phyloP scores from a whole-genome alignment of 495 filamentous ascomycete species.

The Aspergillus steynii region DNA sequence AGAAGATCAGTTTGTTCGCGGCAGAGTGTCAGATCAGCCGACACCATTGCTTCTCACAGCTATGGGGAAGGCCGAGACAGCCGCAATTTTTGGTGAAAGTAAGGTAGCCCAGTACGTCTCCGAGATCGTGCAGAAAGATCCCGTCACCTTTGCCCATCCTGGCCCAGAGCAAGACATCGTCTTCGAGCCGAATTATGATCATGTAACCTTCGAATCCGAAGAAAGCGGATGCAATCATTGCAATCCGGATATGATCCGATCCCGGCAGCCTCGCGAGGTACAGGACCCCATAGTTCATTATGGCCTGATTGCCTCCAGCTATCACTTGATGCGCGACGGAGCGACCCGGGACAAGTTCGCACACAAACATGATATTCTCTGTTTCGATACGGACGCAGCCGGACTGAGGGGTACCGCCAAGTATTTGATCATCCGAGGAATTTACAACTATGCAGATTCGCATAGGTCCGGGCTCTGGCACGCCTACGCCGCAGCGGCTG shows the following conservation, averaged over 20 bases:
- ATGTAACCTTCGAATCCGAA: slow-evolving; percentile 17
- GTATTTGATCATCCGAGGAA: slow-evolving; percentile 41
- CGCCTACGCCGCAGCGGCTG: slow-evolving; percentile 33
- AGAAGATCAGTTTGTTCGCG: slow-evolving; percentile 24
- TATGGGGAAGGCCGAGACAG: slow-evolving; percentile 26
- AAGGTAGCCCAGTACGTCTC: slow-evolving; percentile 26
- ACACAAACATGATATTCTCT: slow-evolving; percentile 24
- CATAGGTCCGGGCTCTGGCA: slow-evolving; percentile 40
- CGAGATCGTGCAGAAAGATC: slow-evolving; percentile 24
- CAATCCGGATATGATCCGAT: slow-evolving; percentile 18
- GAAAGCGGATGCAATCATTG: slow-evolving; percentile 25
- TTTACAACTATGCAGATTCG: slow-evolving; percentile 43
- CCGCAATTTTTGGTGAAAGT: slow-evolving; percentile 15
- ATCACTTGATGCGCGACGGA: slow-evolving; percentile 29
- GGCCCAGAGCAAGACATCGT: slow-evolving; percentile 28
- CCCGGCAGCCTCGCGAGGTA: slow-evolving; percentile 17
- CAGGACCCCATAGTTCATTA: slow-evolving; percentile 32
- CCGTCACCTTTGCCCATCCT: slow-evolving; percentile 23
- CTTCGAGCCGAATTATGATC: slow-evolving; percentile 29
- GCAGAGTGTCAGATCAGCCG: slow-evolving; percentile 28
- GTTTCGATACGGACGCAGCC: slow-evolving; percentile 42
- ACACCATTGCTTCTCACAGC: slow-evolving; percentile 29
- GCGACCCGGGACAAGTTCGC: slow-evolving; percentile 20
- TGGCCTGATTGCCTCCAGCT: slow-evolving; percentile 33
- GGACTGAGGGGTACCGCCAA: slow-evolving; percentile 29